Evolutionary conservation across 2,329 filamentous ascomycete species (phyloP), one percentile per base, ranked within the genome.

Genomic region (Tympanopsis confertula): DNA sequence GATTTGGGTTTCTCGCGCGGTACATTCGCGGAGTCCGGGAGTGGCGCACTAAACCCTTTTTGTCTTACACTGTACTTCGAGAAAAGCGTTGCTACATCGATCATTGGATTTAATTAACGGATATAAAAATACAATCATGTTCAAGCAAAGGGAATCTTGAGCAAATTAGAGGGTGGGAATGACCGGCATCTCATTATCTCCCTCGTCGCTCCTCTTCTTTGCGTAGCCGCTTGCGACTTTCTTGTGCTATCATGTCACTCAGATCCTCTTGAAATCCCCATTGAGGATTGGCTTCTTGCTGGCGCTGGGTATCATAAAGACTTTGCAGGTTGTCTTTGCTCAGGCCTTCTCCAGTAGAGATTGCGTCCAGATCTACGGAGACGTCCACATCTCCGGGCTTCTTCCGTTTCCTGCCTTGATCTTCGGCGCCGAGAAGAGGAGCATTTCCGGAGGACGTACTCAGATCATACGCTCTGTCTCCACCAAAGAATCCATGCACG

Each of bases 331-430:
- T 84, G 19, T 94, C 88, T 57, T 89, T 94, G 59, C 74, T 82
- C 50, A 96, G 70, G 33, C 81, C 83, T 47, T 86, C 86, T 42
- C 80, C 73, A 29, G 74, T 69, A 45, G 76, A 76, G 42, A 98
- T 59, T 26, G 82, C 72, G 53, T 96, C 89, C 4, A 86, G 76
- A 50, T 96, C 87, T 44, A 98, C 77, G 18, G 87, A 86, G 19
- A 96, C 82, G 48, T 98, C 91, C 18, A 98, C 74, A 55, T 98
- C 91, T 29, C 89, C 91, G 3, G 84, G 88, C 71, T 95, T 94
- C 76, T 96, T 98, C 51, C 86, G 75, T 64, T 93, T 91, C 50
- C 85, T 10, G 15, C 17, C 66, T 38, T 57, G 69, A 39, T 87
- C 77, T 41, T 87, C 83, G 18, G 93, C 86, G 44, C 76, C 72